A percentile compares a stretch with the other conserved stretches of the same genome.
Evolutionary conservation across 2,329 filamentous ascomycete species (phyloP).

Genomic region (Verticillium dahliae): DNA sequence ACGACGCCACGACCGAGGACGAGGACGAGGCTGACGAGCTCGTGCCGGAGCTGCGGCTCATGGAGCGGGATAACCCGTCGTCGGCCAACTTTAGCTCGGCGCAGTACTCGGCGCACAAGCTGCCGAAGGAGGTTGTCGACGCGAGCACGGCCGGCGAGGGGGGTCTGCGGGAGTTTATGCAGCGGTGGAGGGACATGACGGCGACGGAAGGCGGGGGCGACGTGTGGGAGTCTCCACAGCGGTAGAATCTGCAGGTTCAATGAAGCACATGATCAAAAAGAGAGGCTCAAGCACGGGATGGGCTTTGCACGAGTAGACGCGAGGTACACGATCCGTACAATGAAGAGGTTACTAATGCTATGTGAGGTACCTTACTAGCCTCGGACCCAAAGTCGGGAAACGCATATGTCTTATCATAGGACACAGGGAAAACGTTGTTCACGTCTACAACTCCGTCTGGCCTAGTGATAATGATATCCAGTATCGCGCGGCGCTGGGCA

Average conservation of each 20-base stretch:
- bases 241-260: background rate
- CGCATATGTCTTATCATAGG: too few relatives aligned
- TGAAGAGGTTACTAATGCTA: too few relatives aligned
- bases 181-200: constrained; percentile 62
- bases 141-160: constrained; percentile 62
- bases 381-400: too few relatives aligned
- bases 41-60: constrained; percentile 67
- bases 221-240: constrained; percentile 25
- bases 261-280: background rate
- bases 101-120: constrained; percentile 90
- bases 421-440: too few relatives aligned
- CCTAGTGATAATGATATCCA: too few relatives aligned
- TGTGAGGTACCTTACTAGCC: too few relatives aligned
- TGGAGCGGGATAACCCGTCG: constrained; percentile 79
- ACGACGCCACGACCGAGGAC: constrained; percentile 27
- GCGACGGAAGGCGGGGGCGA: constrained; percentile 29
- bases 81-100: constrained; percentile 80
- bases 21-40: constrained; percentile 37
- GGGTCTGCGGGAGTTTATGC: constrained; percentile 73
- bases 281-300: background rate
- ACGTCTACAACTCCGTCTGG: too few relatives aligned
- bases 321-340: too few relatives aligned
- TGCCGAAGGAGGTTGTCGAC: constrained; percentile 87
- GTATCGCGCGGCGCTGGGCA: too few relatives aligned
- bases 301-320: too few relatives aligned